Conservation (phyloP, 495 filamentous ascomycete genomes). For the Staphylotrichum tortipilum region DNA sequence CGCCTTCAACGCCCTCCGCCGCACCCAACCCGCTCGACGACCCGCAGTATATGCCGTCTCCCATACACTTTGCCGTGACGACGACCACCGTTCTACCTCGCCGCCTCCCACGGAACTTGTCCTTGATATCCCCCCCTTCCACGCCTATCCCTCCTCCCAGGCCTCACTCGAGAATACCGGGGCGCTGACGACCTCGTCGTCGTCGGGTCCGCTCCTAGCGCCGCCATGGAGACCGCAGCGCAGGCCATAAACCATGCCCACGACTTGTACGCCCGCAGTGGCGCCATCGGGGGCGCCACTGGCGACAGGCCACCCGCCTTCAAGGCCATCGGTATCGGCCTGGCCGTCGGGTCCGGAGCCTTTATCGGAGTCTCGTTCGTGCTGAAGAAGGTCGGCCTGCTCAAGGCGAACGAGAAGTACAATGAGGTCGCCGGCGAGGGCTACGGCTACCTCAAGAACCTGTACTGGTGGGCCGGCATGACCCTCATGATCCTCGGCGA, state of each 20-base stretch:
- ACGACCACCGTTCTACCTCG: neutral
- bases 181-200: constrained; percentile 14
- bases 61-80: neutral
- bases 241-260: constrained; percentile 33
- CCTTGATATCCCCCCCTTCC: neutral
- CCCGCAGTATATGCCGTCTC: constrained; percentile 7
- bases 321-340: constrained; percentile 79
- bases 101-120: neutral
- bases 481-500: constrained; percentile 95
- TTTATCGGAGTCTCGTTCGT: constrained; percentile 97
- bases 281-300: constrained; percentile 16
- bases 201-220: constrained; percentile 11
- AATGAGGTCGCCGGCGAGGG: constrained; percentile 93
- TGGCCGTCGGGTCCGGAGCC: constrained; percentile 79
- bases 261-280: constrained; percentile 34
- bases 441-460: constrained; percentile 95
- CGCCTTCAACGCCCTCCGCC: neutral
- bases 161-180: neutral
- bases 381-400: constrained; percentile 82
- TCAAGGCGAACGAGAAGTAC: constrained; percentile 93
- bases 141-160: neutral
- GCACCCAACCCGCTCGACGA: neutral
- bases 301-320: constrained; percentile 43
- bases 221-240: constrained; percentile 34
- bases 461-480: constrained; percentile 95